Percentiles rank a stretch among this genome's conserved stretches.
Evolutionary conservation across 768 basidiomycete genomes (phyloP).

Genomic region (Daedaleopsis sinensis): DNA sequence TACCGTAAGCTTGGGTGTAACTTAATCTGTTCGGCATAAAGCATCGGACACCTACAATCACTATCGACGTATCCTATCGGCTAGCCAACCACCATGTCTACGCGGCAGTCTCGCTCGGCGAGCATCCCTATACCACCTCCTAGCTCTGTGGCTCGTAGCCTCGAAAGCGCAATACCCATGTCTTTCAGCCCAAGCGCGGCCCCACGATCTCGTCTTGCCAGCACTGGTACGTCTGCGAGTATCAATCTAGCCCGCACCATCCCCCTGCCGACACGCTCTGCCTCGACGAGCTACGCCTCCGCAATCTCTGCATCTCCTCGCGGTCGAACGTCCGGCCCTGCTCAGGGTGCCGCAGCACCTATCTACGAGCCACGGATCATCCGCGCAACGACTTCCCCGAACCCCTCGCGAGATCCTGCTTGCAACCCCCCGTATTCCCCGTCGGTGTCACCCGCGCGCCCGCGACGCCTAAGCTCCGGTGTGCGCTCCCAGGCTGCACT

Average conservation of each 20-base stretch:
- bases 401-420: constrained; percentile 27
- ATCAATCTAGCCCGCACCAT: constrained; percentile 2
- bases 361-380: constrained; percentile 60
- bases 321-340: constrained; percentile 15
- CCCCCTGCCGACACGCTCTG: constrained; percentile 9
- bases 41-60: no score
- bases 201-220: constrained; percentile 9
- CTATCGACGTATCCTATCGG: no score
- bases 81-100: constrained; percentile 40
- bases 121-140: constrained; percentile 67
- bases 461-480: constrained; percentile 49
- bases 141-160: constrained; percentile 53
- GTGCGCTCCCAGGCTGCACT: constrained; percentile 20
- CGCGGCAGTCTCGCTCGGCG: constrained; percentile 60
- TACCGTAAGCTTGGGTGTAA: no score
- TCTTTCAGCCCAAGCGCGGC: constrained; percentile 40
- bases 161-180: constrained; percentile 69
- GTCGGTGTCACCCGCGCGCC: constrained; percentile 46
- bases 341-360: constrained; percentile 11
- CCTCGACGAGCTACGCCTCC: constrained; percentile 26
- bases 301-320: constrained; percentile 6
- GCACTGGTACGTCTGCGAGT: constrained; percentile 10
- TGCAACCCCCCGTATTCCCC: constrained; percentile 31
- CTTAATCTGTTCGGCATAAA: no score
- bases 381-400: constrained; percentile 51